Base-by-base conservation (phyloP, 495 filamentous ascomycete genomes). In the Xylaria nigripes region DNA sequence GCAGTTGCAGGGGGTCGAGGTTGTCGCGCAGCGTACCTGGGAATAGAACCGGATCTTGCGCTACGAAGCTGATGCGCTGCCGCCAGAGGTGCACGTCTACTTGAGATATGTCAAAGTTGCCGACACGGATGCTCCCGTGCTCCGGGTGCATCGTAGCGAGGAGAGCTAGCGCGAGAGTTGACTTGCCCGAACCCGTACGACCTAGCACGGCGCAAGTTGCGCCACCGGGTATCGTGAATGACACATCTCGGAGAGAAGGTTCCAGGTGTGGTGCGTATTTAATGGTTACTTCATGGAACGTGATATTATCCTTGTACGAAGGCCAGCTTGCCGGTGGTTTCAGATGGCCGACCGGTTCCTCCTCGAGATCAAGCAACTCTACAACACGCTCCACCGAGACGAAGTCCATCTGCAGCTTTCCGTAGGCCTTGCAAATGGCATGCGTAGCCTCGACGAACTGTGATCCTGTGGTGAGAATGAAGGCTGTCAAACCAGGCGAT, bases 341-440 rank as follows among this genome's bases (percentile, higher is more conserved):
- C 13, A 86, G 65, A 2, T 78, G 74, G 7, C 88, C 88, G 2
- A 69, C 69, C 0, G 81, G 72, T 67, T 94, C 89, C 62, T 86
- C 80, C 34, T 89, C 86, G 1, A 91, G 75, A 51, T 85, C 75
- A 2, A 90, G 74, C 0, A 91, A 72, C 60, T 93, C 88, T 23
- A 90, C 81, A 2, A 94, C 79, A 23, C 89, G 78, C 68, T 94
- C 89, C 2, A 94, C 87, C 0, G 86, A 90, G 13, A 92, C 88
- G 56, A 92, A 92, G 59, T 90, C 84, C 86, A 94, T 91, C 70
- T 92, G 87, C 23, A 94, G 76, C 59, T 86, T 78, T 25, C 88
- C 88, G 57, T 93, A 94, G 47, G 79, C 76, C 36, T 76, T 79
- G 69, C 89, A 94, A 0, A 94, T 72, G 2, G 59, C 60, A 61